Conservation (phyloP, 2,329 filamentous ascomycete genomes). For the Exophiala bonariae region DNA sequence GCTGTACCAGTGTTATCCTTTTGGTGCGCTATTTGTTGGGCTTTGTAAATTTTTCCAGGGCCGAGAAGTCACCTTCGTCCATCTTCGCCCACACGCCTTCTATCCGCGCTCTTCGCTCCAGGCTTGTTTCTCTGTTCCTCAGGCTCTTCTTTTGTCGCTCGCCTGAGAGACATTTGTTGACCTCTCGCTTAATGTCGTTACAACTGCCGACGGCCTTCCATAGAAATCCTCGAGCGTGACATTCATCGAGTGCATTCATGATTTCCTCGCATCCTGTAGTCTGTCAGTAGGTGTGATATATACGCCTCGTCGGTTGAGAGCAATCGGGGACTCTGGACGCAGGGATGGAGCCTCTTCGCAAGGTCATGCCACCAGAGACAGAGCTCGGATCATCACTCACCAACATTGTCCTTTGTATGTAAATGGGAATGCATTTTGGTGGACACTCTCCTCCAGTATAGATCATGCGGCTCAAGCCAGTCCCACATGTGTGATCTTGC, state of each 20-base stretch:
- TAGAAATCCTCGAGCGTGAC: constrained; percentile 87
- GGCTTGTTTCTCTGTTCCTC: constrained; percentile 70
- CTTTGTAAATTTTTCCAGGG: constrained; percentile 19
- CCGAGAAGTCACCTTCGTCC: constrained; percentile 48
- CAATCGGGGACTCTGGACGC: too few species aligned
- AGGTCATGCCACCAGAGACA: constrained; percentile 12
- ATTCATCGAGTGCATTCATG: constrained; percentile 92
- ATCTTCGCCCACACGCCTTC: constrained; percentile 78
- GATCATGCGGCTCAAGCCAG: constrained; percentile 30
- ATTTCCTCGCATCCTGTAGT: constrained; percentile 86
- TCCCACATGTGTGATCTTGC: constrained; percentile 25
- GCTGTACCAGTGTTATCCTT: too few species aligned
- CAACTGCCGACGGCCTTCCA: constrained; percentile 90
- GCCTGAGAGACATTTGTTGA: constrained; percentile 79
- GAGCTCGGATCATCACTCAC: constrained; percentile 50
- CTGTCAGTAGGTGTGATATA: constrained; percentile 10
- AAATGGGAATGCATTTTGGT: constrained; percentile 89
- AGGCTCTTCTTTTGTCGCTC: constrained; percentile 78
- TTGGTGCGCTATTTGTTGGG: background rate
- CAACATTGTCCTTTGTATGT: constrained; percentile 86
- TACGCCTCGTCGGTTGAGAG: too few species aligned
- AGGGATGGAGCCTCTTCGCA: too few species aligned
- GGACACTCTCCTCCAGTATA: constrained; percentile 29
- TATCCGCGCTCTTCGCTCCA: constrained; percentile 70
- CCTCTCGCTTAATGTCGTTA: constrained; percentile 78